Evolutionary conservation across 2,329 filamentous ascomycete species (phyloP), one percentile per base, ranked within the genome.

Genomic region (Juglanconis sp.): DNA sequence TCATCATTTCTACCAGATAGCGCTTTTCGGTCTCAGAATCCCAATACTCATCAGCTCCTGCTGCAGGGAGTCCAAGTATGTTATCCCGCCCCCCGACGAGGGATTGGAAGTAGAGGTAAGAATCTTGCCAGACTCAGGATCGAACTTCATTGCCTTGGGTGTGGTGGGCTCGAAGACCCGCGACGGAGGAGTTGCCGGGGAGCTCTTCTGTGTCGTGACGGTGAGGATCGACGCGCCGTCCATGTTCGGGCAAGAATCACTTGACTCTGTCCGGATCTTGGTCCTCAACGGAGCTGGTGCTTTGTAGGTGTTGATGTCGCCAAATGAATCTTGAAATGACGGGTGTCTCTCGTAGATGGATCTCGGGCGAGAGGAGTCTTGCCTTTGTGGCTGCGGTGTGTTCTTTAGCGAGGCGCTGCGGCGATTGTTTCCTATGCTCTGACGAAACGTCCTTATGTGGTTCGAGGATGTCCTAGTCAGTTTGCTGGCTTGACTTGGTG

Each of bases 101-200:
- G 30, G 34, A 44, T 57, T 48, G 15, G 57, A 53, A 11, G 15
- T 1, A 6, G 60, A 34, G 1, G 52, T 59, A 4, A 47, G 9
- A 32, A 63, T 34, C 7, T 17, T 42, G 3, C 53, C 48, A 13
- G 49, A 52, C 7, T 62, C 52, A 2, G 31, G 24, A 7, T 55
- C n/a, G 10, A 62, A 48, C 11, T 35, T 52, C 70, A 73, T 72
- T 1, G 71, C 71, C 46, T 65, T 71, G 0, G 71, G 72, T 1
- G 71, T 73, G 4, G 56, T 62, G 1, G 71, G 70, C n/a, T 70
- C 68, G 30, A 69, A 72, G 0, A 34, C 51, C 1, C 65, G 63
- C 5, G 65, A 63, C 7, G 66, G 53, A 1, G 65, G 65, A 2
- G 65, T 58, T 17, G 47, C 44, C 11, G 56, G 59, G 4, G 50